phyloP scores from a whole-genome alignment of 371 early-diverging fungal genomes.

The Fennellomyces sp. region DNA sequence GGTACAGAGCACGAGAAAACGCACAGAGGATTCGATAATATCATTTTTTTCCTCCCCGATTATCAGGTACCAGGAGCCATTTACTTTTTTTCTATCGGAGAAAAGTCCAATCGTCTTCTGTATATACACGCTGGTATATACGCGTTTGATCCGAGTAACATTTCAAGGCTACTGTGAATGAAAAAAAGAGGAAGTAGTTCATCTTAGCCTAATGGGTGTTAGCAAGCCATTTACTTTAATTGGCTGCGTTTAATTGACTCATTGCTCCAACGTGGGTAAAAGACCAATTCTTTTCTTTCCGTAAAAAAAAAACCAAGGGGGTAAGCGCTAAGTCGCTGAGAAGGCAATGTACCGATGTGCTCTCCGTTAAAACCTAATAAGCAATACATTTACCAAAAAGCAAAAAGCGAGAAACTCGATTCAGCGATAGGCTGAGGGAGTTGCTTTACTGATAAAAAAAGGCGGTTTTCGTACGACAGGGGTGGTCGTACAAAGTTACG shows the following conservation, averaged over 20 bases:
- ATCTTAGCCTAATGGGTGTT: not conserved
- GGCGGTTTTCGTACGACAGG: constrained; percentile 2
- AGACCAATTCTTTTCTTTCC: too few species aligned
- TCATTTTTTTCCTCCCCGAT: too few species aligned
- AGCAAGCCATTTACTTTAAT: not conserved
- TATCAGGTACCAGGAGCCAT: too few species aligned
- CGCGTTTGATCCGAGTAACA: too few species aligned
- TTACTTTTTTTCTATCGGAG: too few species aligned
- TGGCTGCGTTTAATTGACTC: not conserved
- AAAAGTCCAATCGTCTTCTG: too few species aligned
- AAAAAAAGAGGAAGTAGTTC: not conserved
- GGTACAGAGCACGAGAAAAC: too few species aligned
- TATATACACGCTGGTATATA: too few species aligned
- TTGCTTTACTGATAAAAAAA: not conserved
- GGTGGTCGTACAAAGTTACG: not conserved
- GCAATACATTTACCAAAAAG: not conserved
- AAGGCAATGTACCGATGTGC: too few species aligned
- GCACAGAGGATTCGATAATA: too few species aligned
- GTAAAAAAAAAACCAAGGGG: too few species aligned
- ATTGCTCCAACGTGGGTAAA: not conserved
- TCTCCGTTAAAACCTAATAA: not conserved
- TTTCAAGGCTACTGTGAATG: not conserved
- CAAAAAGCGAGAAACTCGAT: not conserved
- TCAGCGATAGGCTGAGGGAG: not conserved
- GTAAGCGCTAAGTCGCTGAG: too few species aligned